Percentiles rank a stretch among this genome's conserved stretches.
Conservation (phyloP, 345 rosid species). For the Hibiscus tridactylites region DNA sequence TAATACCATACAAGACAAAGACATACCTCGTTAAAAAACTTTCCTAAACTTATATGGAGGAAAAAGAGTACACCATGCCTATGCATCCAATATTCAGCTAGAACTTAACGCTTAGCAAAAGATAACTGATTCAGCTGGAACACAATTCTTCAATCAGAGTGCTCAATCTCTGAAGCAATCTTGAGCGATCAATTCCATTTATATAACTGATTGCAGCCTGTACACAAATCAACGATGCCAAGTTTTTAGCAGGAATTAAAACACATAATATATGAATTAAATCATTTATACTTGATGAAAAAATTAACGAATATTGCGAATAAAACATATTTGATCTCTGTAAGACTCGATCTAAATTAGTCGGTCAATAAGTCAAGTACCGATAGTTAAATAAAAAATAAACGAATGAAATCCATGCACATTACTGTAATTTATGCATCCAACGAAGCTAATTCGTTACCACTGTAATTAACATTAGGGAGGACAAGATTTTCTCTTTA, state of each 20-base stretch:
- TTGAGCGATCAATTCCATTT: background rate
- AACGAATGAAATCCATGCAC: background rate
- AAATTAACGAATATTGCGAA: background rate
- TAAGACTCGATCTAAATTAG: no score
- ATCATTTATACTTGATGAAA: background rate
- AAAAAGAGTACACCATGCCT: no score
- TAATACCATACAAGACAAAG: no score
- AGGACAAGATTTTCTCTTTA: no score
- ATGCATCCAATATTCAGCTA: no score
- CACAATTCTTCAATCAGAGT: background rate
- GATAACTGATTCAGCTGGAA: background rate
- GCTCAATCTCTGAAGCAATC: background rate
- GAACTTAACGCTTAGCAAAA: background rate
- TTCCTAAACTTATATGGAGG: no score
- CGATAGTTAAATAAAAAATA: background rate
- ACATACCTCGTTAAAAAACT: no score
- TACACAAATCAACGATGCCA: background rate
- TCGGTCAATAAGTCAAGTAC: no score
- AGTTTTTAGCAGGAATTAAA: background rate
- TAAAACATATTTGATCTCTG: no score
- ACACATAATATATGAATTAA: background rate
- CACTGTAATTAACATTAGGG: background rate
- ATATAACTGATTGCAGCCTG: background rate
- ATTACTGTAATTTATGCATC: background rate
- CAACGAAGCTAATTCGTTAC: background rate